Conservation (phyloP, 2,329 filamentous ascomycete species). For the Zymoseptoria passerinii region DNA sequence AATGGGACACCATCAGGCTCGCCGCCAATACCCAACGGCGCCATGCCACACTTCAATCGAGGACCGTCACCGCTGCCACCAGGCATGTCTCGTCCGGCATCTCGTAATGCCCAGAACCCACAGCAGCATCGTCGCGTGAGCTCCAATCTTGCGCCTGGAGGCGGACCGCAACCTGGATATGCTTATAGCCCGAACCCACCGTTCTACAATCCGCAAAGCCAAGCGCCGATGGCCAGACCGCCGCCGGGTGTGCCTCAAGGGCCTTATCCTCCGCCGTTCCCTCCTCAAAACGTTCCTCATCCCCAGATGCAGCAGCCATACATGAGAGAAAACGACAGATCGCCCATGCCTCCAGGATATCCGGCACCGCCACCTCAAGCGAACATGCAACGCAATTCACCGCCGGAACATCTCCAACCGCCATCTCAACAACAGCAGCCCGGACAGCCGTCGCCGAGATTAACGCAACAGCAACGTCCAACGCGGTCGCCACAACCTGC, state of each 20-base stretch:
- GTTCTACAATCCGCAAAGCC: slow-evolving; percentile 63
- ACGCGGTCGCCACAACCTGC: slow-evolving; percentile 45
- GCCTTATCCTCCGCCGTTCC: slow-evolving; percentile 24
- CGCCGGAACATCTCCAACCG: slow-evolving; percentile 24
- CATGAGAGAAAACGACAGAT: slow-evolving; percentile 66
- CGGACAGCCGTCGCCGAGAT: slow-evolving; percentile 30
- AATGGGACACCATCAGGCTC: slow-evolving; percentile 79
- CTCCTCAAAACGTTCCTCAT: slow-evolving; percentile 23
- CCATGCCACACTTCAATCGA: slow-evolving; percentile 58
- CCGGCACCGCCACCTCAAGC: slow-evolving; percentile 49
- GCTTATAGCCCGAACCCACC: slow-evolving; percentile 78
- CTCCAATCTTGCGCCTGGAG: slow-evolving; percentile 57
- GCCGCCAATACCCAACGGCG: slow-evolving; percentile 72
- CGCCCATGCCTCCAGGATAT: slow-evolving; percentile 65
- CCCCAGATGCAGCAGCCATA: slow-evolving; percentile 57
- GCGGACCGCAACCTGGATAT: slow-evolving; percentile 52
- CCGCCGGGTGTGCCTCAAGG: slow-evolving; percentile 17
- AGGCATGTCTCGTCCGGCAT: slow-evolving; percentile 66
- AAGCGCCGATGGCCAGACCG: slow-evolving; percentile 35
- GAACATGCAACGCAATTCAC: slow-evolving; percentile 37
- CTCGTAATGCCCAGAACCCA: slow-evolving; percentile 60
- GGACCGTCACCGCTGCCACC: slow-evolving; percentile 76
- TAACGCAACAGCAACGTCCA: slow-evolving; percentile 24
- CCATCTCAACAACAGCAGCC: slow-evolving; percentile 29
- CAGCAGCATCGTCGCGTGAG: slow-evolving; percentile 62